Evolutionary conservation across 208 protist species (phyloP).

Genomic region (Balamuthia mandrillaris): DNA sequence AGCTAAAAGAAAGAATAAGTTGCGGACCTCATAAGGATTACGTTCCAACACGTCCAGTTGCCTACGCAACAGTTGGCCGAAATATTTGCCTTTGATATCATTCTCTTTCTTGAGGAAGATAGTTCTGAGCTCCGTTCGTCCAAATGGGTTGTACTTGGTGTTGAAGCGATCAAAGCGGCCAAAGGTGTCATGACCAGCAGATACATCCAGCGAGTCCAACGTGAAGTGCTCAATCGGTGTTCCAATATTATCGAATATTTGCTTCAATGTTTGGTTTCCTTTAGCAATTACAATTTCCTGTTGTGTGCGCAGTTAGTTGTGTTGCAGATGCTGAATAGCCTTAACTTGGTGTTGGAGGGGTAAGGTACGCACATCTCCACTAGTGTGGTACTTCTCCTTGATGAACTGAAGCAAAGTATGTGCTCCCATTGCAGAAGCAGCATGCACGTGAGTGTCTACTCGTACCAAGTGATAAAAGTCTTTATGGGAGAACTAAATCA

Average conservation of each 20-base stretch:
- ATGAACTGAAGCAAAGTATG: constrained; percentile 90
- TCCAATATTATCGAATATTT: constrained; percentile 67
- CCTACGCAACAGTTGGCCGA: constrained; percentile 79
- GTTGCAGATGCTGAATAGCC: neutral
- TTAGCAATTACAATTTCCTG: constrained; percentile 86
- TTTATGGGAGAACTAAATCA: constrained; percentile 54
- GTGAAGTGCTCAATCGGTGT: constrained; percentile 79
- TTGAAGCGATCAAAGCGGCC: constrained; percentile 99
- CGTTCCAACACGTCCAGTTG: neutral
- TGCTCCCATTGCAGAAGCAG: constrained; percentile 89
- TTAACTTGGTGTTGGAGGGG: neutral
- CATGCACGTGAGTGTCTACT: constrained; percentile 95
- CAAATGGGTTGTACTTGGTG: constrained; percentile 91
- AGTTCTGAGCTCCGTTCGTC: constrained; percentile 74
- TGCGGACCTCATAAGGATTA: neutral
- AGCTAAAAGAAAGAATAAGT: neutral
- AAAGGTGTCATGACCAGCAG: constrained; percentile 84
- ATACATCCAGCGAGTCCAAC: constrained; percentile 88
- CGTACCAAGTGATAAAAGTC: constrained; percentile 95
- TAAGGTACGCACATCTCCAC: constrained; percentile 31
- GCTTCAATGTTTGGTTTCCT: constrained; percentile 64
- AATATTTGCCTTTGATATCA: constrained; percentile 94
- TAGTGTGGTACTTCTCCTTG: constrained; percentile 83
- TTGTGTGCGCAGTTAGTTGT: constrained; percentile 10
- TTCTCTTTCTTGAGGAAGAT: constrained; percentile 98